Evolutionary conservation across 1,284 basidiomycete genomes (phyloP).

Genomic region (Inonotus hispidus): DNA sequence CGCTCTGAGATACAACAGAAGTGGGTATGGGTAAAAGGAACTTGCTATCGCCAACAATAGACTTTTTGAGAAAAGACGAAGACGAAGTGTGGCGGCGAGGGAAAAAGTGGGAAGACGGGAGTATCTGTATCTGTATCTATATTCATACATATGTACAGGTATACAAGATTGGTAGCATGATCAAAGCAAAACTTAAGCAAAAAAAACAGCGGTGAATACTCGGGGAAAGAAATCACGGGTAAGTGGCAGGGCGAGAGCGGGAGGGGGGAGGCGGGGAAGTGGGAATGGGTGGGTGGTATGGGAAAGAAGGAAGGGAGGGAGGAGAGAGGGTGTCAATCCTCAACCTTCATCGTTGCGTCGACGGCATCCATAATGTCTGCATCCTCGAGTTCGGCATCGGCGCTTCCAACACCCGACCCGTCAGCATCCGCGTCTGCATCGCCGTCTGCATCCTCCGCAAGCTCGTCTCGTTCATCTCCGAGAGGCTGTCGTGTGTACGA

Average conservation of each 20-base stretch:
- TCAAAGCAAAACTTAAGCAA: background rate
- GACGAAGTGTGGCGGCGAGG: background rate
- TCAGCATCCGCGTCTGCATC: background rate
- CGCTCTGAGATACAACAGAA: background rate
- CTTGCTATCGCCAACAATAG: background rate
- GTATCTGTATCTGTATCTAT: too few relatives aligned
- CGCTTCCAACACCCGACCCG: background rate
- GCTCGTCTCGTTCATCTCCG: background rate
- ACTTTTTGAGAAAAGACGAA: background rate
- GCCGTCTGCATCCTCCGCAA: background rate
- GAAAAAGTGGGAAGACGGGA: background rate
- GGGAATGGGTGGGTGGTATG: too few relatives aligned
- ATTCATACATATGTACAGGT: background rate
- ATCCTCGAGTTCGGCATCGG: constrained; percentile 10
- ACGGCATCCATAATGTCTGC: constrained; percentile 14
- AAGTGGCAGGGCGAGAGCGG: too few relatives aligned
- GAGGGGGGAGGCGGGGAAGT: background rate
- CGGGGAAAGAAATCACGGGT: too few relatives aligned
- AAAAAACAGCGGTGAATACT: background rate
- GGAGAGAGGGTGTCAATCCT: background rate
- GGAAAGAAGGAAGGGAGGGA: background rate
- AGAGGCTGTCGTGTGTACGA: background rate
- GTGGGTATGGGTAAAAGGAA: background rate
- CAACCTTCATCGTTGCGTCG: constrained; percentile 11
- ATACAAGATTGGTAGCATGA: background rate